Conservation (phyloP, 2,329 filamentous ascomycete species). For the Microsporum audouinii region DNA sequence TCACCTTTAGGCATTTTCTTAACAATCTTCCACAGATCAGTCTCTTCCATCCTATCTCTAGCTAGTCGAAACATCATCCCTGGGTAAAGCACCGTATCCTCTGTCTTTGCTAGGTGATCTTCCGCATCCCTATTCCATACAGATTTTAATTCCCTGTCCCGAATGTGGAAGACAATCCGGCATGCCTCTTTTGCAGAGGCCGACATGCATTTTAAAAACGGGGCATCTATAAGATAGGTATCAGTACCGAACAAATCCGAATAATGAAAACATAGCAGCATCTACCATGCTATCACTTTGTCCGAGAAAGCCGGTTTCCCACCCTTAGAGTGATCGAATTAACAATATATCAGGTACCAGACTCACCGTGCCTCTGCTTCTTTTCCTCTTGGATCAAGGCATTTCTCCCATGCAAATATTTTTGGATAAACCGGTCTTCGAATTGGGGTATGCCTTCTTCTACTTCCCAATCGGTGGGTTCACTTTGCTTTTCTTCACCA, state of each 20-base stretch:
- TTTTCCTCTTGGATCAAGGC: conserved; percentile 71
- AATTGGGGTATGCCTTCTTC: conserved; percentile 37
- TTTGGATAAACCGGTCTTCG: conserved; percentile 65
- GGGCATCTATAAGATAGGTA: conserved; percentile 16
- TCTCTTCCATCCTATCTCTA: conserved; percentile 71
- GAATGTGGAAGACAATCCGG: conserved; percentile 66
- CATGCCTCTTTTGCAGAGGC: conserved; percentile 68
- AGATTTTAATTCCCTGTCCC: conserved; percentile 60
- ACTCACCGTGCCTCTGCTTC: conserved; percentile 62
- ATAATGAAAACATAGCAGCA: neutral
- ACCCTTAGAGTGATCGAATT: too few species aligned
- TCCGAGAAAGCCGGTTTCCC: neutral
- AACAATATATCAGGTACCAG: neutral
- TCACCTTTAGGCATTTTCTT: conserved; percentile 75
- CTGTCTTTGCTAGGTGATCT: conserved; percentile 50
- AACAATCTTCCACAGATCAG: conserved; percentile 78
- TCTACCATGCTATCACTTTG: neutral
- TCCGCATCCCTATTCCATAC: conserved; percentile 68
- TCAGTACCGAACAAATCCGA: neutral
- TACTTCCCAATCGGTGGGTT: conserved; percentile 20
- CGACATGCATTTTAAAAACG: conserved; percentile 47
- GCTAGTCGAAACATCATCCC: conserved; percentile 89
- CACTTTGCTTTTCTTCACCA: neutral
- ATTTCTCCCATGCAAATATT: conserved; percentile 66
- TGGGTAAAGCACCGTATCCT: conserved; percentile 56